These are phyloP conservation scores for Citrullus amarus DNA, from an alignment of 306 rosid species.

Conservation along the genomic window DNA sequence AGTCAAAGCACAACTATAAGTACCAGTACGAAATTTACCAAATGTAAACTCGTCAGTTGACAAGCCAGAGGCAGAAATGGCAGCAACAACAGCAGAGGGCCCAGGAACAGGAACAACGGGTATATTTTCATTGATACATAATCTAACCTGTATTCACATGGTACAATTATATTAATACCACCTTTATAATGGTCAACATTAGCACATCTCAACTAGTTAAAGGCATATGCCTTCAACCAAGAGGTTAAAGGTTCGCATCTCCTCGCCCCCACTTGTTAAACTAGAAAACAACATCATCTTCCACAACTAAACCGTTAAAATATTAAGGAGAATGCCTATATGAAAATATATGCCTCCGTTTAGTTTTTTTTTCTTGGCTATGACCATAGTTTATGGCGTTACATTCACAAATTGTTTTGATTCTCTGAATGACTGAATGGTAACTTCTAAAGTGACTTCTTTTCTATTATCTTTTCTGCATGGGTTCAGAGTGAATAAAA, in stretches of 20 bases:
- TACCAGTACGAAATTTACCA: constrained; percentile 31
- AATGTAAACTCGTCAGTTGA: constrained; percentile 68
- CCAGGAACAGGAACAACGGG: constrained; percentile 85
- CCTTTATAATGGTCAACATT: background rate
- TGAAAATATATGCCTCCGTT: too few relatives aligned
- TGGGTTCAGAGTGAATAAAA: too few relatives aligned
- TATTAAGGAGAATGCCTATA: background rate
- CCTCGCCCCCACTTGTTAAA: too few relatives aligned
- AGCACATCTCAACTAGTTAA: background rate
- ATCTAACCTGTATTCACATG: constrained; percentile 53
- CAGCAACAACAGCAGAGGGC: constrained; percentile 80
- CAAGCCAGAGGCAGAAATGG: constrained; percentile 84
- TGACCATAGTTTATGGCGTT: too few relatives aligned
- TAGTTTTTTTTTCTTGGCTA: too few relatives aligned
- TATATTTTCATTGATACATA: constrained; percentile 61
- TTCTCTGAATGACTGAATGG: too few relatives aligned
- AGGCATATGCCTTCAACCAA: background rate
- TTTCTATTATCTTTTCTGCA: too few relatives aligned
- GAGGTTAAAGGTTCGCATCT: background rate
- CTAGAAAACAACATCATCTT: background rate
- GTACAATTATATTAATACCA: background rate
- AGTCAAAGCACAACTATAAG: background rate
- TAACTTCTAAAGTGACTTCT: too few relatives aligned
- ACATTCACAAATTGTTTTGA: too few relatives aligned
- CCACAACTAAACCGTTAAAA: background rate